phyloP scores from a whole-genome alignment of 2,329 filamentous ascomycete genomes.

The Neobulgaria alba region DNA sequence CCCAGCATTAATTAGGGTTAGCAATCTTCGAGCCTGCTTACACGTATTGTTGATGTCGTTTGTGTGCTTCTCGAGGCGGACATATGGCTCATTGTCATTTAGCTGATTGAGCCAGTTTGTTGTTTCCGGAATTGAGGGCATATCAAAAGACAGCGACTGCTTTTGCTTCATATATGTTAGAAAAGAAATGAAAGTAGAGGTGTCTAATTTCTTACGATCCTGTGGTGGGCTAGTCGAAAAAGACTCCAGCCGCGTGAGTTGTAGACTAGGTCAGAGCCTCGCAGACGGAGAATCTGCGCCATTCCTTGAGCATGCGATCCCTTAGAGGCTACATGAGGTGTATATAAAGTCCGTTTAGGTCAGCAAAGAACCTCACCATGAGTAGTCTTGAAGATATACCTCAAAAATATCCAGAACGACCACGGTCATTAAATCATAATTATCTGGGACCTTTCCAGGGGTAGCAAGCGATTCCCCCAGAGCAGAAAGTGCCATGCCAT shows the following conservation, averaged over 20 bases:
- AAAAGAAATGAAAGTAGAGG: conserved; percentile 1
- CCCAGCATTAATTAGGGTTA: conserved; percentile 11
- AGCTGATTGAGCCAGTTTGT: conserved; percentile 27
- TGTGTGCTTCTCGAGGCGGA: conserved; percentile 26
- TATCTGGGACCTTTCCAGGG: conserved; percentile 30
- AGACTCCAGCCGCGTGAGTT: conserved; percentile 33
- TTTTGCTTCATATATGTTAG: conserved; percentile 27
- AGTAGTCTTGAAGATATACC: conserved; percentile 17
- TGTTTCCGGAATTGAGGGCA: conserved; percentile 26
- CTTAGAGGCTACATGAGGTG: conserved; percentile 19
- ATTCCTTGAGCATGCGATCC: conserved; percentile 33
- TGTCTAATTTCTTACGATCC: conserved; percentile 19
- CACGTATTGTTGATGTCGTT: conserved; percentile 26
- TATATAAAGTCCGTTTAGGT: conserved; percentile 28
- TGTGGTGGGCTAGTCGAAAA: conserved; percentile 33
- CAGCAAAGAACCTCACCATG: background rate
- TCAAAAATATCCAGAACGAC: conserved; percentile 35
- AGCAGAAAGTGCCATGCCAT: conserved; percentile 30
- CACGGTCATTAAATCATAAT: conserved; percentile 34
- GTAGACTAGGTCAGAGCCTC: conserved; percentile 30
- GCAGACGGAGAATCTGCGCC: conserved; percentile 33
- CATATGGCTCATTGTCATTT: conserved; percentile 23
- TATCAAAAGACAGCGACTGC: conserved; percentile 29
- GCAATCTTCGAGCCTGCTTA: conserved; percentile 26
- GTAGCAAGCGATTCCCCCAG: conserved; percentile 28